Percentiles rank a stretch among this genome's conserved stretches.
Evolutionary conservation across 331 rosid species (phyloP).

Genomic region (Malus hybrid): DNA sequence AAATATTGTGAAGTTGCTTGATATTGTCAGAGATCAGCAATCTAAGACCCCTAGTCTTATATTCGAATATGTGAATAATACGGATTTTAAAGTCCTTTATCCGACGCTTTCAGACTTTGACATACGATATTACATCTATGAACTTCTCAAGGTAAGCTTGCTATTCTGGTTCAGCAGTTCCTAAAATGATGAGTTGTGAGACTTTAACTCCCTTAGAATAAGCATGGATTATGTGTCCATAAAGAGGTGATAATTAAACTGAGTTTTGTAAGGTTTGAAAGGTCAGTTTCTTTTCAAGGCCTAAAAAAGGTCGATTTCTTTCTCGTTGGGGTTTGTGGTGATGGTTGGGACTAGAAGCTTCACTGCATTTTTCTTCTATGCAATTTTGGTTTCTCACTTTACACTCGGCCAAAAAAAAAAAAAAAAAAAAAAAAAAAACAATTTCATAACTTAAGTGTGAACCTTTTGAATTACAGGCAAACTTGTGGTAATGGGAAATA

Average conservation of each 20-base stretch:
- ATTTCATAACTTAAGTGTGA: too few species aligned
- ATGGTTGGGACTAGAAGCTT: neutral
- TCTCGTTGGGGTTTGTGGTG: neutral
- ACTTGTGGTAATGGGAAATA: neutral
- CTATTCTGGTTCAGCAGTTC: neutral
- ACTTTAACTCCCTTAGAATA: neutral
- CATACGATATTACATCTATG: conserved; percentile 72
- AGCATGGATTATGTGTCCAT: neutral
- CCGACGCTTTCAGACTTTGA: conserved; percentile 83
- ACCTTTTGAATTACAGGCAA: neutral
- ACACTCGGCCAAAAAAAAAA: too few species aligned
- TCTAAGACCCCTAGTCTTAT: conserved; percentile 91
- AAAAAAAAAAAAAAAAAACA: too few species aligned
- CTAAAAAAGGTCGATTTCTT: neutral
- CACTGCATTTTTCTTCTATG: neutral
- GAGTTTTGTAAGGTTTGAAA: neutral
- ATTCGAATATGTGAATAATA: conserved; percentile 84
- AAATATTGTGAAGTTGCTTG: conserved; percentile 83
- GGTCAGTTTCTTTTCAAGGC: neutral
- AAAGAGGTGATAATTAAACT: neutral
- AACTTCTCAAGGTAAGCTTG: conserved; percentile 71
- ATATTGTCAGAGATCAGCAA: conserved; percentile 92
- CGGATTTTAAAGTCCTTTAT: conserved; percentile 87
- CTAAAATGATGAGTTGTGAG: neutral
- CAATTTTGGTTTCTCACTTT: neutral